Conservation (phyloP, 345 rosid genomes). For the Excoecaria agallocha region DNA sequence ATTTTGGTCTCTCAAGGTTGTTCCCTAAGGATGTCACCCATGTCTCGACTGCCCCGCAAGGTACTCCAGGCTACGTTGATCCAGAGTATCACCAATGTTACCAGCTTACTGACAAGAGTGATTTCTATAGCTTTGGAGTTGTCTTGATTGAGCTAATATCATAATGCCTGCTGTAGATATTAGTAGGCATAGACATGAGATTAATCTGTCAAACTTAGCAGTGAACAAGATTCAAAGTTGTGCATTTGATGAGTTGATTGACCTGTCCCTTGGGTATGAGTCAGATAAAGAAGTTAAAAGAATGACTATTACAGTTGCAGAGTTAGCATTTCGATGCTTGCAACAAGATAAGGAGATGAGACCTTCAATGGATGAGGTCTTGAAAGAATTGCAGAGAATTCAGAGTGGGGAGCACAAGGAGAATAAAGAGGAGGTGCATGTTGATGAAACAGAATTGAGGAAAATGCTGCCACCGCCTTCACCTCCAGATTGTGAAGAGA, state of each 20-base stretch:
- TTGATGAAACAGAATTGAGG: conserved; percentile 9
- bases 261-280: conserved; percentile 6
- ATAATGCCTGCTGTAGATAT: conserved; percentile 22
- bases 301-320: conserved; percentile 13
- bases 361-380: conserved; percentile 19
- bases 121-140: conserved; percentile 28
- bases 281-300: conserved; percentile 16
- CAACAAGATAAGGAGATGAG: conserved; percentile 21
- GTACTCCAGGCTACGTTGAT: conserved; percentile 27
- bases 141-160: conserved; percentile 25
- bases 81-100: conserved; percentile 21
- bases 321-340: conserved; percentile 20
- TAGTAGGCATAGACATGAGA: conserved; percentile 15
- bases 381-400: conserved; percentile 14
- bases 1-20: conserved; percentile 27
- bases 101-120: conserved; percentile 26
- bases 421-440: conserved; percentile 1
- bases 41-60: conserved; percentile 26
- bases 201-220: conserved; percentile 13
- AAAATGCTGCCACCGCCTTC: conserved; percentile 31
- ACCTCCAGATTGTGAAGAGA: conserved; percentile 32
- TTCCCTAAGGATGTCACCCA: conserved; percentile 23
- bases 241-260: conserved; percentile 19
- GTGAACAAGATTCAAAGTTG: conserved; percentile 10
- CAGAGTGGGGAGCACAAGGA: conserved; percentile 21